Conservation (phyloP, 345 rosid species). For the Euphorbia lathyris region DNA sequence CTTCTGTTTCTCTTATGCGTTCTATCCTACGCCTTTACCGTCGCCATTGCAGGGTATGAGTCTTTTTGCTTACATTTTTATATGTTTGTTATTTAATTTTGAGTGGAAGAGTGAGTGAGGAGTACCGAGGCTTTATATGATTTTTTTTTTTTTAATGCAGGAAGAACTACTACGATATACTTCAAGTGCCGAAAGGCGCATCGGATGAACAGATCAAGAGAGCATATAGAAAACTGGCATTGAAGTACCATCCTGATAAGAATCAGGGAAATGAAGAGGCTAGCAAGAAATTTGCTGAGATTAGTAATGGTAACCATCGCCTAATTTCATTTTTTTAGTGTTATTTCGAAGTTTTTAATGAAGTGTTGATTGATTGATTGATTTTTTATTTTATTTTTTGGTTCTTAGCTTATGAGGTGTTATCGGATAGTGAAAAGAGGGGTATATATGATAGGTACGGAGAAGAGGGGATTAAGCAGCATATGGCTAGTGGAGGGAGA, state of each 20-base stretch:
- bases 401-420: constrained; percentile 84
- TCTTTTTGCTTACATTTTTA: background rate
- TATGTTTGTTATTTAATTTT: background rate
- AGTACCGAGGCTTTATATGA: background rate
- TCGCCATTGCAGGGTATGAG: constrained; percentile 60
- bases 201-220: constrained; percentile 97
- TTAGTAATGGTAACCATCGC: constrained; percentile 61
- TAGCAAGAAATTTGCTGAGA: constrained; percentile 78
- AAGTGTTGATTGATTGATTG: background rate
- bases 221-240: constrained; percentile 93
- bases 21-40: constrained; percentile 40
- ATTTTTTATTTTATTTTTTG: constrained; percentile 13
- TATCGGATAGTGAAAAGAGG: constrained; percentile 89
- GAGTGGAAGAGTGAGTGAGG: background rate
- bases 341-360: background rate
- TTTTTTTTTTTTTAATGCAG: constrained; percentile 43
- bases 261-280: constrained; percentile 96
- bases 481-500: constrained; percentile 81
- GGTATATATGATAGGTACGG: constrained; percentile 80
- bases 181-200: constrained; percentile 91
- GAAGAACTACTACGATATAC: constrained; percentile 86
- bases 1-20: constrained; percentile 50
- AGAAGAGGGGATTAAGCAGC: constrained; percentile 96
- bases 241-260: constrained; percentile 99
- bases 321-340: background rate